Evolutionary conservation across 139 green algal species (phyloP), one percentile per base, ranked within the genome.

Genomic region (Chlorokybus atmophyticus): DNA sequence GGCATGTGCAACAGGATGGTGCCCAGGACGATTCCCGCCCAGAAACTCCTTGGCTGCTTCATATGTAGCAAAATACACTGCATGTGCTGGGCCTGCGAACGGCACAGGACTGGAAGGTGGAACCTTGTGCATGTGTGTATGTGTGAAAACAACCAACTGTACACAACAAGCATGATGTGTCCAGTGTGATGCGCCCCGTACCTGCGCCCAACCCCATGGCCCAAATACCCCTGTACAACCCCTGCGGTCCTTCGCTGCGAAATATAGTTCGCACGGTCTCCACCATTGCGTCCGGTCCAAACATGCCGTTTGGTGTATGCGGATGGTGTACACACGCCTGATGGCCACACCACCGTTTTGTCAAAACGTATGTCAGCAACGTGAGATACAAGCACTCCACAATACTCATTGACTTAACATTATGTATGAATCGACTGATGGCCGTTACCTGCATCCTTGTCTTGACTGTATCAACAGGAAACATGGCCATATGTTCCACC

Each of bases 401-500:
- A 58, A n/a, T 10, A 47, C 8, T 27, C 14, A 41, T 10, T 48
- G 51, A 21, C 51, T 23, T 21, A 10, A 14, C 14, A 58, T 27
- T 58, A 58, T 8, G 8, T 10, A 47, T 42, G 51, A 17, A 47
- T 19, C 40, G 19, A 44, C 44, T 48, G 10, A 44, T 44, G 10
- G 35, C 35, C 6, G 66, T n/a, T 1, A 40, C 85, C 74, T 98
- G 91, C 83, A 95, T 93, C 1, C 91, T 55, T 2, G 91, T 98
- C 57, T 97, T 97, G 41, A 98, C 81, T 8, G 89, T 96, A 72
- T 98, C 91, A 5, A 97, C 82, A 1, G 87, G 87, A 47, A 87
- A 96, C 91, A 98, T 97, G 25, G 75, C 86, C 2, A 79, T 75
- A 67, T 98, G 91, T 68, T 98, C 91, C 10, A 82, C 74, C 1